Evolutionary conservation across 805 yeast genomes (phyloP).

Genomic region (Metschnikowia kofuensis): DNA sequence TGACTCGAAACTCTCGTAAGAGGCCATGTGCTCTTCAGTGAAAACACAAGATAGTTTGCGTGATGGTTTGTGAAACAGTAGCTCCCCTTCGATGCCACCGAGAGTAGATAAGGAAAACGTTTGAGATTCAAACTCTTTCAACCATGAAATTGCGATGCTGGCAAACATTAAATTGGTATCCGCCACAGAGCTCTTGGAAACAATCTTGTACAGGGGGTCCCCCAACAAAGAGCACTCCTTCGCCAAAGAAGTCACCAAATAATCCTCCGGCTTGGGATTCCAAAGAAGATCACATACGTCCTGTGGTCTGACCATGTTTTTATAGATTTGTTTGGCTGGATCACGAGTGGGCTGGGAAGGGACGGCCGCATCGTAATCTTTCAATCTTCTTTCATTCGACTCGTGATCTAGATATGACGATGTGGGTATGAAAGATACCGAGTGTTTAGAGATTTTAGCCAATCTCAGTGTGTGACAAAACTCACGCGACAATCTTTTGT

Average conservation of each 20-base stretch:
- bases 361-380: slow-evolving; percentile 32
- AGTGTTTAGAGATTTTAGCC: neutral
- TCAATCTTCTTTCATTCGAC: slow-evolving; percentile 25
- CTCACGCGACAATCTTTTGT: neutral
- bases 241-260: slow-evolving; percentile 29
- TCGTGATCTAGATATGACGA: slow-evolving; percentile 27
- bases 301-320: slow-evolving; percentile 33
- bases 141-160: slow-evolving; percentile 29
- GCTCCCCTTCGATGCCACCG: slow-evolving; percentile 9
- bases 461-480: neutral
- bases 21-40: slow-evolving; percentile 2
- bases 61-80: slow-evolving; percentile 10
- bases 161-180: slow-evolving; percentile 25
- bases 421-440: slow-evolving; percentile 25
- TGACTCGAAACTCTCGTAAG: slow-evolving; percentile 1
- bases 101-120: slow-evolving; percentile 18
- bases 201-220: slow-evolving; percentile 21
- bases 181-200: slow-evolving; percentile 13
- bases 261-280: slow-evolving; percentile 28
- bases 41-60: neutral
- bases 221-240: slow-evolving; percentile 29
- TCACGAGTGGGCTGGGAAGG: slow-evolving; percentile 27
- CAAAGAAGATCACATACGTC: slow-evolving; percentile 33
- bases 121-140: slow-evolving; percentile 24
- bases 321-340: slow-evolving; percentile 9